These are phyloP conservation scores for Ramichloridium luteum DNA, from an alignment of 2,329 filamentous ascomycete species.

Conservation along the genomic window DNA sequence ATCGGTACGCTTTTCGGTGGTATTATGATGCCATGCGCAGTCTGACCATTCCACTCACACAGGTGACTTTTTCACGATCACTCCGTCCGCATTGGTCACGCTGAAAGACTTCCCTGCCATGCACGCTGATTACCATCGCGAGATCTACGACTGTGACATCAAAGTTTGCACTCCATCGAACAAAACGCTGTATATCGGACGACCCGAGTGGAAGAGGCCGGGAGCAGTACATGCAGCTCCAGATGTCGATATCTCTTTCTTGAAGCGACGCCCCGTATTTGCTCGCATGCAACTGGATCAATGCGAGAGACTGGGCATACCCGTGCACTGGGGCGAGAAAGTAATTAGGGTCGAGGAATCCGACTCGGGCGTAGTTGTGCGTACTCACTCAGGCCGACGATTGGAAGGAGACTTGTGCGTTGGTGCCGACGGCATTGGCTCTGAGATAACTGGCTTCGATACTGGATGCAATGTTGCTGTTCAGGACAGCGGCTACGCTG, in stretches of 20 bases:
- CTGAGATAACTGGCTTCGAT: constrained; percentile 30
- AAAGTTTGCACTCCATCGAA: constrained; percentile 1
- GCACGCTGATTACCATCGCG: constrained; percentile 1
- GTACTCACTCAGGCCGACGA: constrained; percentile 24
- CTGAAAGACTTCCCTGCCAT: constrained; percentile 2
- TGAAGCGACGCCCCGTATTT: constrained; percentile 1
- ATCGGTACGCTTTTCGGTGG: no score
- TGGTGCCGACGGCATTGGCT: constrained; percentile 29
- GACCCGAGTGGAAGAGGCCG: constrained; percentile 1
- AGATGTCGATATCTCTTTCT: constrained; percentile 2
- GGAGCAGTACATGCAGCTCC: background rate
- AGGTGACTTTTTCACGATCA: constrained; percentile 7
- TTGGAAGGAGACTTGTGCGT: constrained; percentile 28
- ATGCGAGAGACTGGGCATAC: constrained; percentile 3
- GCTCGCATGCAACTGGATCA: constrained; percentile 3
- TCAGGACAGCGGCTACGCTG: constrained; percentile 26
- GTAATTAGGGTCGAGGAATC: constrained; percentile 3
- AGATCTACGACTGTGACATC: constrained; percentile 5
- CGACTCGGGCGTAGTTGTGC: constrained; percentile 1
- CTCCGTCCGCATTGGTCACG: constrained; percentile 3
- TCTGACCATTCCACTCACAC: no score
- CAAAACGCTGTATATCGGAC: constrained; percentile 1
- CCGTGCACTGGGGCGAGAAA: constrained; percentile 2
- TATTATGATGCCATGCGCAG: background rate
- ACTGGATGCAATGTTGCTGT: constrained; percentile 1